Evolutionary conservation across 768 basidiomycete species (phyloP), one percentile per base, ranked within the genome.

Genomic region (Naganishia randhawae): DNA sequence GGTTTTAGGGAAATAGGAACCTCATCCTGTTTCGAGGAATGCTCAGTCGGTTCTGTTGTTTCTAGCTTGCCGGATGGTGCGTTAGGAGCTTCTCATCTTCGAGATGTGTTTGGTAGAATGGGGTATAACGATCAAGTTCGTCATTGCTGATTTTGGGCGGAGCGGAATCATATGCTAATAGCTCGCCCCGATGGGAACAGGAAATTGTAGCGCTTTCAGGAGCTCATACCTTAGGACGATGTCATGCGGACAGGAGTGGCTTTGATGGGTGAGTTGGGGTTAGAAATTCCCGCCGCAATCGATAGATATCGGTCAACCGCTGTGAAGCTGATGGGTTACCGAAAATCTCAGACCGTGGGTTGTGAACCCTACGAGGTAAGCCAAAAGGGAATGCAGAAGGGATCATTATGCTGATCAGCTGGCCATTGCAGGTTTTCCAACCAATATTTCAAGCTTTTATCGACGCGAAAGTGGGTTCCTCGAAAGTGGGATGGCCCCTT

Each of bases 181-280:
- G n/a, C 9, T 31, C 27, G 3, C 16, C 17, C n/a, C 11, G 32
- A 32, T 32, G 51, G 10, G 31, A 31, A n/a, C 63, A 76, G 69
- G 80, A 81, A 72, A 80, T 81, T 27, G 80, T 81, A 11, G 80
- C 80, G 4, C 71, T 81, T 1, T 79, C 77, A n/a, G 78, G 78
- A 0, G 80, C 80, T 1, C 80, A 80, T 67, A 73, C 74, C 14
- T 66, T 80, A 13, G 79, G 78, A 71, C 71, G 77, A 62, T 80
- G 80, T 55, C 80, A 80, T 67, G 54, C 74, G 11, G 80, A 81
- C 69, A 68, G 80, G 51, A 76, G 74, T 68, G 80, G 80, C 14
- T 81, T 81, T 55, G 80, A 81, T 32, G 80, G 80, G 57, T 61
- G 29, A 25, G 57, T 61, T n/a, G n/a, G n/a, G n/a, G n/a, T n/a